Percentiles rank a stretch among this genome's conserved stretches.
Evolutionary conservation across 1,284 basidiomycete species (phyloP).

Genomic region (Tilletia caries): DNA sequence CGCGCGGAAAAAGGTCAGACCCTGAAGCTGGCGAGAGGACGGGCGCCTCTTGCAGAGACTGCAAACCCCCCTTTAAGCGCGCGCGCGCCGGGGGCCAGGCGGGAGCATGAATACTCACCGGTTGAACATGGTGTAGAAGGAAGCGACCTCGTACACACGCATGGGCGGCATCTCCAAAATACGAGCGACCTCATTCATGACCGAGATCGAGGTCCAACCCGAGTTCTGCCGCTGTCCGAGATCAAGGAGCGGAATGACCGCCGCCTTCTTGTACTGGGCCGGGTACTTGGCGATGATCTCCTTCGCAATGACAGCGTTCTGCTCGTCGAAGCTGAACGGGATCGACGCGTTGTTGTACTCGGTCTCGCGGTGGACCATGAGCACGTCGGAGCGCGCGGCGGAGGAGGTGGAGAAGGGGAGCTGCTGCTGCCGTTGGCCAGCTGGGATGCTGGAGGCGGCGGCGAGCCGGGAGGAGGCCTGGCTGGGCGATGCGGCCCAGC

Average conservation of each 20-base stretch:
- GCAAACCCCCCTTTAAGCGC: conserved; percentile 11
- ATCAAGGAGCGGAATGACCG: conserved; percentile 93
- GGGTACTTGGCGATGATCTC: conserved; percentile 91
- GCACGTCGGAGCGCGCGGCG: conserved; percentile 38
- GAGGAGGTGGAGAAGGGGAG: conserved; percentile 34
- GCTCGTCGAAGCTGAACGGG: conserved; percentile 77
- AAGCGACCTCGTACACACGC: conserved; percentile 99
- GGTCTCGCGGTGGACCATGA: conserved; percentile 74
- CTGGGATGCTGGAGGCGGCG: conserved; percentile 19
- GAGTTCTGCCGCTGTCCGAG: conserved; percentile 96
- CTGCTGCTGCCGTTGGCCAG: conserved; percentile 16
- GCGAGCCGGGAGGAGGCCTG: conserved; percentile 14
- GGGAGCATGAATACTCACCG: conserved; percentile 20
- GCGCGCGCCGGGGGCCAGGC: too few species aligned
- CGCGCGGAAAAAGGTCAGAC: too few species aligned
- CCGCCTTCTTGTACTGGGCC: conserved; percentile 89
- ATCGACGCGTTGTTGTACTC: conserved; percentile 73
- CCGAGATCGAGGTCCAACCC: conserved; percentile 96
- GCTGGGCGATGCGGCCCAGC: conserved; percentile 11
- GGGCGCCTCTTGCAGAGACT: too few species aligned
- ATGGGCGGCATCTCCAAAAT: conserved; percentile 92
- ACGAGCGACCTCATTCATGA: conserved; percentile 92
- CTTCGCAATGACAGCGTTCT: conserved; percentile 78
- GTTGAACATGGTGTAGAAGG: conserved; percentile 93
- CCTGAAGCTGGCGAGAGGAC: too few species aligned